phyloP scores from a whole-genome alignment of 257 asterid species.

The Lithospermum erythrorhizon region DNA sequence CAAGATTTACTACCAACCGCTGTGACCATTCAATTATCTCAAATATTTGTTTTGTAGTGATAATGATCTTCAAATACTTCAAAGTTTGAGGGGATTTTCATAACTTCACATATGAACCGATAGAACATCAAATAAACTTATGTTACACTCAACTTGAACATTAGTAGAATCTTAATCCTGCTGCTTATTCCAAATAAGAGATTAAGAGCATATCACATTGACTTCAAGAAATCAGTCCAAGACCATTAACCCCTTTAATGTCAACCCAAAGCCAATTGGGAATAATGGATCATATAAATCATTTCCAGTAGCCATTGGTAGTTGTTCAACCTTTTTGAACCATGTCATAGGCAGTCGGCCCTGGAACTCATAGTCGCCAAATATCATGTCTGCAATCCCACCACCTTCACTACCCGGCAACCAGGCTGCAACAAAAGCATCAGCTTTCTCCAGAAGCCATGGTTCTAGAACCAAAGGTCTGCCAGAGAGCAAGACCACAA shows the following conservation, averaged over 20 bases:
- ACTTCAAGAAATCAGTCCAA: slow-evolving; percentile 5
- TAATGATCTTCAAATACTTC: too few species aligned
- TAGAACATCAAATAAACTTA: too few species aligned
- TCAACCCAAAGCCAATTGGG: slow-evolving; percentile 60
- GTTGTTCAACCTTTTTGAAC: slow-evolving; percentile 62
- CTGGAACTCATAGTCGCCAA: slow-evolving; percentile 56
- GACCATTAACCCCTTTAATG: slow-evolving; percentile 33
- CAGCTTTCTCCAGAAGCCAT: slow-evolving; percentile 40
- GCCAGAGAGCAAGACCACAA: slow-evolving; percentile 60
- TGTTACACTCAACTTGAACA: too few species aligned
- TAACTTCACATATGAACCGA: too few species aligned
- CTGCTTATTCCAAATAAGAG: too few species aligned
- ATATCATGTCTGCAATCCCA: slow-evolving; percentile 69
- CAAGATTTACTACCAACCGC: too few species aligned
- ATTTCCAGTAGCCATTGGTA: slow-evolving; percentile 37
- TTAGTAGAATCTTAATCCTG: too few species aligned
- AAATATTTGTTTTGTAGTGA: too few species aligned
- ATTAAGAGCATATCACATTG: too few species aligned
- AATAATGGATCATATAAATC: slow-evolving; percentile 53
- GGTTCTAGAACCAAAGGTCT: slow-evolving; percentile 70
- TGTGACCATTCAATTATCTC: too few species aligned
- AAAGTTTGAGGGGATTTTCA: too few species aligned
- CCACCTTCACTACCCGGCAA: slow-evolving; percentile 76
- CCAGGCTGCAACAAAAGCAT: slow-evolving; percentile 68
- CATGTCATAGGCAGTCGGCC: slow-evolving; percentile 77